A percentile compares a stretch with the other conserved stretches of the same genome.
These are phyloP conservation scores for Vitis amurensis DNA, from an alignment of 164 flowering plant genomes.

Conservation along the genomic window DNA sequence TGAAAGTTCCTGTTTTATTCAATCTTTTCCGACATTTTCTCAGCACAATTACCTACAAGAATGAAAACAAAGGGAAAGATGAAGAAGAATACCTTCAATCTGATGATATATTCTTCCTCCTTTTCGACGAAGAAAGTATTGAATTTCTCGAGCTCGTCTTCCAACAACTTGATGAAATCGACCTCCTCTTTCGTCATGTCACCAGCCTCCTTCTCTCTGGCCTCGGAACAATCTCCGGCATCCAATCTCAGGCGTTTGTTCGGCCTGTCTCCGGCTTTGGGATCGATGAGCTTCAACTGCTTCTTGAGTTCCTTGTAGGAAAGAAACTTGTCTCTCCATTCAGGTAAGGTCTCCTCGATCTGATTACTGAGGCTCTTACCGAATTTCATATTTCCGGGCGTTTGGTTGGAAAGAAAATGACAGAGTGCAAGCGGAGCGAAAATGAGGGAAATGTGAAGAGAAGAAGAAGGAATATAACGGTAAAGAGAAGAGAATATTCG, in stretches of 20 bases:
- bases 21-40: neutral
- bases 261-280: conserved; percentile 36
- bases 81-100: conserved; percentile 58
- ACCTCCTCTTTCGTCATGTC: conserved; percentile 58
- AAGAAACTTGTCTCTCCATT: conserved; percentile 91
- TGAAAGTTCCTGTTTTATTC: no score
- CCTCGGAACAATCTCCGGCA: conserved; percentile 15
- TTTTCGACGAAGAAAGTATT: conserved; percentile 83
- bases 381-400: conserved; percentile 59
- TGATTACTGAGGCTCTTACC: conserved; percentile 85
- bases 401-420: conserved; percentile 12
- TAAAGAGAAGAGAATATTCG: no score
- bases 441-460: neutral
- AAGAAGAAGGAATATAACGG: neutral
- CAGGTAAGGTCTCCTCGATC: conserved; percentile 89
- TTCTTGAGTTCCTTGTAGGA: conserved; percentile 91
- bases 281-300: conserved; percentile 55
- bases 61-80: neutral
- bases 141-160: conserved; percentile 85
- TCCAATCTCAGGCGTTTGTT: conserved; percentile 35
- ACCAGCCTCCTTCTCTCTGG: conserved; percentile 13
- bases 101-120: conserved; percentile 89
- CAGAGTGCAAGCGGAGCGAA: neutral
- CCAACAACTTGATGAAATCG: conserved; percentile 67
- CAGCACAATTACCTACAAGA: neutral